phyloP scores from a whole-genome alignment of 257 asterid species.

The Eustoma russellianum region DNA sequence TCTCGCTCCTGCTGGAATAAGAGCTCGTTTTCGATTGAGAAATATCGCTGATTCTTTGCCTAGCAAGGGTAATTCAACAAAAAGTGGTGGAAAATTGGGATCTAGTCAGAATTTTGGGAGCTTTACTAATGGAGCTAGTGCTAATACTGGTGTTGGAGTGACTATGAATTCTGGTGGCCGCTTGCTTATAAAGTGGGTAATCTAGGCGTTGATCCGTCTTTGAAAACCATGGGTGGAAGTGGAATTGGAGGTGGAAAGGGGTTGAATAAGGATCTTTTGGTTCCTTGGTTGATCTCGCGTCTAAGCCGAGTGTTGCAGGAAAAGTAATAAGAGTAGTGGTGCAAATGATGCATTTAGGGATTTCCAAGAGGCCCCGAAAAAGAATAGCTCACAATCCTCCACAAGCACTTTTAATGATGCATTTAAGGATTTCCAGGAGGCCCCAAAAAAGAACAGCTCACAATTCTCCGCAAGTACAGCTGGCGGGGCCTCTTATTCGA shows the following conservation, averaged over 20 bases:
- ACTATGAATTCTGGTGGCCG: conserved; percentile 39
- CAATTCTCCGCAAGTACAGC: conserved; percentile 13
- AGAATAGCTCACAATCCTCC: conserved; percentile 29
- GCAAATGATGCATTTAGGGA: conserved; percentile 47
- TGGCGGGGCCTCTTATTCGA: conserved; percentile 15
- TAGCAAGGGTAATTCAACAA: conserved; percentile 26
- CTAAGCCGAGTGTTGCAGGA: too few relatives aligned
- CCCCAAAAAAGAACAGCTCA: conserved; percentile 28
- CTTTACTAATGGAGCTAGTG: conserved; percentile 27
- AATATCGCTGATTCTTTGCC: conserved; percentile 68
- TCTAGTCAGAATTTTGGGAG: conserved; percentile 21
- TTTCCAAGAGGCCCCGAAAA: conserved; percentile 45
- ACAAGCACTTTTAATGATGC: conserved; percentile 28
- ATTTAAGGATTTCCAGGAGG: conserved; percentile 51
- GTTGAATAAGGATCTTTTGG: conserved; percentile 62
- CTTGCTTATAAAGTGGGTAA: conserved; percentile 26
- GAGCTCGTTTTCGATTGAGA: conserved; percentile 54
- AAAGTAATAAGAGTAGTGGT: conserved; percentile 25
- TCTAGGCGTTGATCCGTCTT: conserved; percentile 43
- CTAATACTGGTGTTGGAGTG: conserved; percentile 24
- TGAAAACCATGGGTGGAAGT: conserved; percentile 50
- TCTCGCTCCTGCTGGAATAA: conserved; percentile 30
- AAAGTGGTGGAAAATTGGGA: conserved; percentile 32
- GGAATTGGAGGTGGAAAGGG: conserved; percentile 39
- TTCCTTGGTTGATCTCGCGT: conserved; percentile 59